A percentile compares a stretch with the other conserved stretches of the same genome.
These are phyloP conservation scores for Trichophyton mentagrophytes DNA, from an alignment of 2,329 filamentous ascomycete genomes.

Conservation along the genomic window DNA sequence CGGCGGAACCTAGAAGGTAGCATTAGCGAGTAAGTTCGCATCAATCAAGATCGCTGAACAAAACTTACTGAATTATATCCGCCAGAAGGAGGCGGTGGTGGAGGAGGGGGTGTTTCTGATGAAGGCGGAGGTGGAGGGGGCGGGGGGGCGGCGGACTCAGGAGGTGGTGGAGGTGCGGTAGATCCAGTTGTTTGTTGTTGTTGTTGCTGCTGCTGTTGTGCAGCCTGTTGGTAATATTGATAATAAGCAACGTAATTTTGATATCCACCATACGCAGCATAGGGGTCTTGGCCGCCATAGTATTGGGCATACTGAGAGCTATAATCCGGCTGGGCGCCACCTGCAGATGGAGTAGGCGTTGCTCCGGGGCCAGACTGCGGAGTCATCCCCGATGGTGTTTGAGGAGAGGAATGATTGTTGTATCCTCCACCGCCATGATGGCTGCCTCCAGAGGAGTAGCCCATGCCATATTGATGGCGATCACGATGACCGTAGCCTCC, in stretches of 20 bases:
- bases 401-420: slow-evolving; percentile 33
- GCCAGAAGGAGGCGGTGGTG: slow-evolving; percentile 47
- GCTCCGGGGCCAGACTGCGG: slow-evolving; percentile 30
- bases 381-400: slow-evolving; percentile 32
- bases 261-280: slow-evolving; percentile 84
- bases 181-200: slow-evolving; percentile 28
- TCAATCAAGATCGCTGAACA: not conserved
- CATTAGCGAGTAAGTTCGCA: slow-evolving; percentile 3
- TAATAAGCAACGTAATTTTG: slow-evolving; percentile 51
- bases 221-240: slow-evolving; percentile 60
- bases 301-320: slow-evolving; percentile 74
- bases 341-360: slow-evolving; percentile 14
- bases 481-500: slow-evolving; percentile 42
- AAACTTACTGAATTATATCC: slow-evolving; percentile 49
- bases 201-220: slow-evolving; percentile 35
- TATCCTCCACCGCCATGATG: slow-evolving; percentile 24
- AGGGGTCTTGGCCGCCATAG: slow-evolving; percentile 62
- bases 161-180: slow-evolving; percentile 25
- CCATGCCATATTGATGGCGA: slow-evolving; percentile 32
- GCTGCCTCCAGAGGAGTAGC: slow-evolving; percentile 22
- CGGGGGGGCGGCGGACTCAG: slow-evolving; percentile 41
- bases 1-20: slow-evolving; percentile 34
- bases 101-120: slow-evolving; percentile 44
- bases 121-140: slow-evolving; percentile 49
- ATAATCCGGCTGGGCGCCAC: slow-evolving; percentile 48